Conservation (phyloP, 139 green algal genomes). For the Pycnococcus provasolii region DNA sequence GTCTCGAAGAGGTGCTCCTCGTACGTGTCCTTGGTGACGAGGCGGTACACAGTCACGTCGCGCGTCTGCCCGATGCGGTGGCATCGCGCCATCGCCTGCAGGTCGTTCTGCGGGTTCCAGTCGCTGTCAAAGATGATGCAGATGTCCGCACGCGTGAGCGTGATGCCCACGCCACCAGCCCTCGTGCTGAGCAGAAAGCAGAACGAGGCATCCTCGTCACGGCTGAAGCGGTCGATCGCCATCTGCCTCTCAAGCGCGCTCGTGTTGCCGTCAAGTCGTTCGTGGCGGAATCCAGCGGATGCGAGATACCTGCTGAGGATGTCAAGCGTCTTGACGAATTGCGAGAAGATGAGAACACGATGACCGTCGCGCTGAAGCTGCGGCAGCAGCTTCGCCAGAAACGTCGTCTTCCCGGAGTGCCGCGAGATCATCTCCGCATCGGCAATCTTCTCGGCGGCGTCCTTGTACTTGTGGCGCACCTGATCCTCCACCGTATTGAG, state of each 20-base stretch:
- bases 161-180: constrained; percentile 91
- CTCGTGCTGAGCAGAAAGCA: constrained; percentile 35
- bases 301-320: constrained; percentile 72
- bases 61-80: constrained; percentile 83
- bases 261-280: constrained; percentile 73
- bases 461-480: constrained; percentile 30
- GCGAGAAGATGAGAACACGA: constrained; percentile 80
- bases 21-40: constrained; percentile 77
- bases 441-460: constrained; percentile 8
- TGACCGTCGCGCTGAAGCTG: constrained; percentile 65
- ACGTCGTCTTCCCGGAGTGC: constrained; percentile 61
- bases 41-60: constrained; percentile 85
- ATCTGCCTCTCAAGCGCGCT: constrained; percentile 47
- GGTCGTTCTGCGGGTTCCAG: constrained; percentile 88
- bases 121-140: constrained; percentile 90
- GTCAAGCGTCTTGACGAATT: constrained; percentile 81
- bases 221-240: constrained; percentile 77
- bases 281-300: constrained; percentile 38
- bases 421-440: constrained; percentile 44
- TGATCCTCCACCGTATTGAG: constrained; percentile 76
- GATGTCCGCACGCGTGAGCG: constrained; percentile 84
- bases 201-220: constrained; percentile 24
- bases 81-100: constrained; percentile 89
- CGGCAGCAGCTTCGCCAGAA: constrained; percentile 68
- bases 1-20: constrained; percentile 69